phyloP scores from a whole-genome alignment of 2,329 filamentous ascomycete species.

The Phaeophleospora eucalypticola region DNA sequence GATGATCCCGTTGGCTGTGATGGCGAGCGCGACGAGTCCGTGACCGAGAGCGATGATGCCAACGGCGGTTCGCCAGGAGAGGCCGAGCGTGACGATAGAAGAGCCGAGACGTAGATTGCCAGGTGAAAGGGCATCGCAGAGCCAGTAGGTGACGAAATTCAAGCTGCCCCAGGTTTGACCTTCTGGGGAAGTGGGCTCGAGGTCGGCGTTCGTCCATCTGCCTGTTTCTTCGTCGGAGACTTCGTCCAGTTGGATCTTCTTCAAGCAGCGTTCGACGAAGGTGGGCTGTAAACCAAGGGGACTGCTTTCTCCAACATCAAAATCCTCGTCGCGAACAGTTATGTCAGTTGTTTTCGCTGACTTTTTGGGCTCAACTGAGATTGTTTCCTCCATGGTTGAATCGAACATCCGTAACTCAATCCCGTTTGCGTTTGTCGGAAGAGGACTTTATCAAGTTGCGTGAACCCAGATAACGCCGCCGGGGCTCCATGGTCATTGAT shows the following conservation, averaged over 20 bases:
- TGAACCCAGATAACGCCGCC: background rate
- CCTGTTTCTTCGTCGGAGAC: background rate
- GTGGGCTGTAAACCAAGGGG: background rate
- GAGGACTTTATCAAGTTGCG: background rate
- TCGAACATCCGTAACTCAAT: no score
- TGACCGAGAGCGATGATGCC: slow-evolving; percentile 21
- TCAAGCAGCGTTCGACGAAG: background rate
- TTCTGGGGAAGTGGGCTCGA: slow-evolving; percentile 13
- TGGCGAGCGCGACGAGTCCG: slow-evolving; percentile 17
- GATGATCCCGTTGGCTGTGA: slow-evolving; percentile 21
- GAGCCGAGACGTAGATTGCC: slow-evolving; percentile 21
- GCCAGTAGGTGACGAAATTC: slow-evolving; percentile 24
- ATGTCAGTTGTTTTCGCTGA: background rate
- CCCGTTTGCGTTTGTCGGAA: no score
- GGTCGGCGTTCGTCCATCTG: slow-evolving; percentile 15
- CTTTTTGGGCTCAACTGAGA: background rate
- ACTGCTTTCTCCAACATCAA: background rate
- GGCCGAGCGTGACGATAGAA: slow-evolving; percentile 20
- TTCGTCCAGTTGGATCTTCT: slow-evolving; percentile 1
- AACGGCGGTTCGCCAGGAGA: slow-evolving; percentile 20
- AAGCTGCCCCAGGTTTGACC: slow-evolving; percentile 15
- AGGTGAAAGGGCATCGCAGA: slow-evolving; percentile 22
- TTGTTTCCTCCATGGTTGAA: background rate
- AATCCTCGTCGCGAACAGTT: background rate
- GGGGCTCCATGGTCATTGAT: background rate